Conservation (phyloP, 495 filamentous ascomycete genomes). For the Bryoglossum gracile region DNA sequence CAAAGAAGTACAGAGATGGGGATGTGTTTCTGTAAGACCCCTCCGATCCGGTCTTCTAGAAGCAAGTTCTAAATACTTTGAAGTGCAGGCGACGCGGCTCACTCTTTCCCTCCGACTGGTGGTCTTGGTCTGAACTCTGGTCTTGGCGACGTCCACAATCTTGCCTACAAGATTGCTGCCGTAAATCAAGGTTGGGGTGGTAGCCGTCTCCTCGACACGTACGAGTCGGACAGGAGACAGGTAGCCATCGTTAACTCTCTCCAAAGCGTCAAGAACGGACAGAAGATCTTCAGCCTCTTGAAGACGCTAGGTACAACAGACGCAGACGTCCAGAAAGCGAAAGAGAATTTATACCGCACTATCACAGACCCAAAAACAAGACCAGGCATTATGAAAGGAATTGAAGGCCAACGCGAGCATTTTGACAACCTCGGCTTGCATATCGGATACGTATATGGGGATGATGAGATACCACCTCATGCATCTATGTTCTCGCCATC, state of each 20-base stretch:
- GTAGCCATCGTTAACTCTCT: slow-evolving; percentile 29
- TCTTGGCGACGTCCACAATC: slow-evolving; percentile 27
- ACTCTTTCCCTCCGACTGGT: slow-evolving; percentile 30
- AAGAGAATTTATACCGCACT: slow-evolving; percentile 27
- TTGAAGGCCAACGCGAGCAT: slow-evolving; percentile 32
- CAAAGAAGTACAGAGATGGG: slow-evolving; percentile 26
- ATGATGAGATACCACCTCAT: slow-evolving; percentile 22
- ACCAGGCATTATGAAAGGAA: slow-evolving; percentile 24
- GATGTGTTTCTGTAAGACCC: slow-evolving; percentile 33
- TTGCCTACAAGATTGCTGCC: slow-evolving; percentile 30
- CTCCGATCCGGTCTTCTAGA: too few relatives aligned
- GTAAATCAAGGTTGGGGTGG: slow-evolving; percentile 23
- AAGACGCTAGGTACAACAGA: slow-evolving; percentile 29
- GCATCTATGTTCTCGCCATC: slow-evolving; percentile 24
- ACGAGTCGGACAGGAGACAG: slow-evolving; percentile 29
- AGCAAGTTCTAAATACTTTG: too few relatives aligned
- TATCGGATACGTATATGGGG: slow-evolving; percentile 33
- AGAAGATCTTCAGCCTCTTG: slow-evolving; percentile 30
- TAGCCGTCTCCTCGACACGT: slow-evolving; percentile 25
- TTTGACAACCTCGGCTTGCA: slow-evolving; percentile 34
- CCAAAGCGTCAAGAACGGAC: slow-evolving; percentile 34
- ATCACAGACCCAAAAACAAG: slow-evolving; percentile 22
- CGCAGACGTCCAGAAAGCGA: slow-evolving; percentile 18
- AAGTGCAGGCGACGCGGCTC: slow-evolving; percentile 28
- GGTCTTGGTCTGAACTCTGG: slow-evolving; percentile 32